Evolutionary conservation across 192 early-diverging fungal genomes (phyloP).

Genomic region (Coemansia sp.): DNA sequence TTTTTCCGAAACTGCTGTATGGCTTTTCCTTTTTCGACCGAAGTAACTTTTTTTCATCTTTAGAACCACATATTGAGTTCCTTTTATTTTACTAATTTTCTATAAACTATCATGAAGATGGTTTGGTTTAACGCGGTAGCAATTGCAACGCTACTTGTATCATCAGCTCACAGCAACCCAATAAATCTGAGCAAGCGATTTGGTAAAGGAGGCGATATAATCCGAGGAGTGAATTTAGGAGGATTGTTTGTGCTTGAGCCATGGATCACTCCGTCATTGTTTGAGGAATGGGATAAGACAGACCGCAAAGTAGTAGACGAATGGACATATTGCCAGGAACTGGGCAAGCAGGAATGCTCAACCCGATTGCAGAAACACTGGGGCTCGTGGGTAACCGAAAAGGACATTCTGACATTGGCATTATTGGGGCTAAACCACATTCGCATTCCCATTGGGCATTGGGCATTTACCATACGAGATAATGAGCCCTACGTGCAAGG

Average conservation of each 20-base stretch:
- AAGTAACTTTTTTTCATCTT: background rate
- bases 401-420: conserved; percentile 51
- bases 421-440: conserved; percentile 54
- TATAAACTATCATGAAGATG: conserved; percentile 15
- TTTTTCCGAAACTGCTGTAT: no score
- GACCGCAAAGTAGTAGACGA: conserved; percentile 54
- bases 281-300: conserved; percentile 43
- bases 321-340: conserved; percentile 56
- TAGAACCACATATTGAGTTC: background rate
- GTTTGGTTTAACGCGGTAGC: conserved; percentile 5
- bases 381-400: conserved; percentile 58
- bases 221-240: conserved; percentile 60
- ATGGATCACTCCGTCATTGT: conserved; percentile 57
- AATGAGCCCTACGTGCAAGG: conserved; percentile 57
- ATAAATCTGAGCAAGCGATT: conserved; percentile 20
- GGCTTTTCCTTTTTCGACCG: no score
- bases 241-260: conserved; percentile 61
- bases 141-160: conserved; percentile 3
- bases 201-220: conserved; percentile 38
- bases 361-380: conserved; percentile 48
- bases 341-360: conserved; percentile 42
- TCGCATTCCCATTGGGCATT: conserved; percentile 62
- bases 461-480: conserved; percentile 56
- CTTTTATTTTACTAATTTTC: background rate
- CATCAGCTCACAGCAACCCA: conserved; percentile 12